Percentiles rank a stretch among this genome's conserved stretches.
Evolutionary conservation across 345 rosid genomes (phyloP).

Genomic region (Orychophragmus violaceus): DNA sequence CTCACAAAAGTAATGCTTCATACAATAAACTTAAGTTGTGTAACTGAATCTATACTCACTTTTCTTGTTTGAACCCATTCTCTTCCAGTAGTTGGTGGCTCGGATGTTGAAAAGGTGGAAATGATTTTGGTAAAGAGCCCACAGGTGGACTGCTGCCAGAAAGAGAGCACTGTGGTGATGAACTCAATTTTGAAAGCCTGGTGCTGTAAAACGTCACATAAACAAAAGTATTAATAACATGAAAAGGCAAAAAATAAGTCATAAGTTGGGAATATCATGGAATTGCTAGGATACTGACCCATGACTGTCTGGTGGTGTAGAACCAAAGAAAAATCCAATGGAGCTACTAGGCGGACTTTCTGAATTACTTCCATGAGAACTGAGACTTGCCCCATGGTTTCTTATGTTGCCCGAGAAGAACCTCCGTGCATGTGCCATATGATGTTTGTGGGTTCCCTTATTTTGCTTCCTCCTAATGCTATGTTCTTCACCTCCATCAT

Average conservation of each 20-base stretch:
- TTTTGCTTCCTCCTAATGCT: slow-evolving; percentile 59
- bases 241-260: background rate
- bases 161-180: slow-evolving; percentile 64
- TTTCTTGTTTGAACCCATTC: slow-evolving; percentile 92
- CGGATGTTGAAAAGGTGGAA: slow-evolving; percentile 92
- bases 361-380: slow-evolving; percentile 48
- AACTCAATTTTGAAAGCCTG: slow-evolving; percentile 74
- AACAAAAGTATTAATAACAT: background rate
- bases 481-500: slow-evolving; percentile 52
- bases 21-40: background rate
- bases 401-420: slow-evolving; percentile 77
- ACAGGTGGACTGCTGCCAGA: slow-evolving; percentile 96
- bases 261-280: slow-evolving; percentile 5
- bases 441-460: slow-evolving; percentile 58
- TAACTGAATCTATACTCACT: slow-evolving; percentile 45
- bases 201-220: slow-evolving; percentile 40
- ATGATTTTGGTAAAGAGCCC: slow-evolving; percentile 91
- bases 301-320: slow-evolving; percentile 88
- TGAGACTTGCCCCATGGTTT: slow-evolving; percentile 55
- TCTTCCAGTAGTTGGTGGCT: slow-evolving; percentile 95
- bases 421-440: slow-evolving; percentile 53
- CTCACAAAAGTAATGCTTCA: slow-evolving; percentile 4
- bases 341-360: slow-evolving; percentile 98
- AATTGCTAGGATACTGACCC: slow-evolving; percentile 53
- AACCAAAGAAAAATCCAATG: slow-evolving; percentile 90